Evolutionary conservation across 2,329 filamentous ascomycete genomes (phyloP).

Genomic region (Aspergillus bombycis): DNA sequence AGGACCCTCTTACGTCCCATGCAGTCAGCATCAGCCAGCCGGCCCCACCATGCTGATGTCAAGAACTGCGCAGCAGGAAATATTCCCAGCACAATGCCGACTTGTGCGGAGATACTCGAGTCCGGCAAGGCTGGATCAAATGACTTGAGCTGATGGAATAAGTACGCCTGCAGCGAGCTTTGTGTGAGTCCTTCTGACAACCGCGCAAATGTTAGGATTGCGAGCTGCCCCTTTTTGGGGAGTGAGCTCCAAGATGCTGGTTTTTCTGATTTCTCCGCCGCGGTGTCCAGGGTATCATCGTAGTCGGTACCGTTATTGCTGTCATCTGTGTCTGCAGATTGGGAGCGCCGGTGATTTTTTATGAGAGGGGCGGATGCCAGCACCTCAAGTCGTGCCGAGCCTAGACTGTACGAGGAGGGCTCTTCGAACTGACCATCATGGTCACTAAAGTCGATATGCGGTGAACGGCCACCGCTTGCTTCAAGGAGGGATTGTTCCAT

Average conservation of each 20-base stretch:
- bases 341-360: too few species aligned
- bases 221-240: slow-evolving; percentile 75
- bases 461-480: too few species aligned
- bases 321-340: too few species aligned
- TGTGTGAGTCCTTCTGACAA: slow-evolving; percentile 82
- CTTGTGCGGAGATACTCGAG: slow-evolving; percentile 72
- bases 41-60: slow-evolving; percentile 81
- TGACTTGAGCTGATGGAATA: slow-evolving; percentile 84
- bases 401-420: too few species aligned
- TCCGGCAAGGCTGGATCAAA: slow-evolving; percentile 65
- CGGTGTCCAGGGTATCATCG: too few species aligned
- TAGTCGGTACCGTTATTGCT: too few species aligned
- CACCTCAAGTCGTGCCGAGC: too few species aligned
- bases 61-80: slow-evolving; percentile 83
- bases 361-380: too few species aligned
- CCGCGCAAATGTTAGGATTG: slow-evolving; percentile 76
- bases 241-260: slow-evolving; percentile 71
- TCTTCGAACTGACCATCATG: too few species aligned
- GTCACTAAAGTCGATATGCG: too few species aligned
- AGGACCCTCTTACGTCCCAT: slow-evolving; percentile 78
- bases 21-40: slow-evolving; percentile 65
- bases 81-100: slow-evolving; percentile 74
- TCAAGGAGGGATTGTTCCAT: too few species aligned
- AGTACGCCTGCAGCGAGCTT: slow-evolving; percentile 75
- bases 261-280: slow-evolving; percentile 31